Conservation (phyloP, 306 rosid species). For the Delonix regia region DNA sequence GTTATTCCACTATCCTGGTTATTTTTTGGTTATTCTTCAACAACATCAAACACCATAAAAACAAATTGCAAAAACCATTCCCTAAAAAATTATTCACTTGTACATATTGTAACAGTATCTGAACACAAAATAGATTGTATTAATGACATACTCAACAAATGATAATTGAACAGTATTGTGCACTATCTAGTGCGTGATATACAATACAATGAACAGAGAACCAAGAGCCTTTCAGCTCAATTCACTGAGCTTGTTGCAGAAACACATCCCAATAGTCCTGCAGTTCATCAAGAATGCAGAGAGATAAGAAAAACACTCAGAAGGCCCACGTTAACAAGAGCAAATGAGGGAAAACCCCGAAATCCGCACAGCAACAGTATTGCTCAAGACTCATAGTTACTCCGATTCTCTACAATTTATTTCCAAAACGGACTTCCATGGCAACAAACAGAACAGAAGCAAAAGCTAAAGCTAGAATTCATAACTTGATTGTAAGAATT, state of each 20-base stretch:
- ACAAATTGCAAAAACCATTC: slow-evolving; percentile 19
- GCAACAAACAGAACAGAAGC: background rate
- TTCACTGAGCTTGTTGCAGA: slow-evolving; percentile 16
- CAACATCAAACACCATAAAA: slow-evolving; percentile 34
- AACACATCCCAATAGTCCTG: slow-evolving; percentile 19
- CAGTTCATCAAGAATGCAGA: slow-evolving; percentile 27
- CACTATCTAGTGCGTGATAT: background rate
- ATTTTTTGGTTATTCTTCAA: slow-evolving; percentile 29
- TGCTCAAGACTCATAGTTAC: background rate
- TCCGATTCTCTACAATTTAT: slow-evolving; percentile 1
- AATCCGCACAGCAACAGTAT: background rate
- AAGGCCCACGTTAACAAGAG: background rate
- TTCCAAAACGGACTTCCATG: background rate
- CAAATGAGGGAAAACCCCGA: slow-evolving; percentile 9
- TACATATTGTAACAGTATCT: slow-evolving; percentile 1
- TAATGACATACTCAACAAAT: slow-evolving; percentile 16
- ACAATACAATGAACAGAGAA: slow-evolving; percentile 3
- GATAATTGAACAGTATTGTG: background rate
- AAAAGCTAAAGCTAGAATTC: background rate
- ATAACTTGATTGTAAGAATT: background rate
- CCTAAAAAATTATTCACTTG: slow-evolving; percentile 10
- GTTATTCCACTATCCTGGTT: slow-evolving; percentile 24
- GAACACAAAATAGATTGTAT: background rate
- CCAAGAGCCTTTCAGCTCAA: background rate
- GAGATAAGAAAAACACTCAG: background rate